phyloP scores from a whole-genome alignment of 768 basidiomycete genomes.

The Suillus sp. region DNA sequence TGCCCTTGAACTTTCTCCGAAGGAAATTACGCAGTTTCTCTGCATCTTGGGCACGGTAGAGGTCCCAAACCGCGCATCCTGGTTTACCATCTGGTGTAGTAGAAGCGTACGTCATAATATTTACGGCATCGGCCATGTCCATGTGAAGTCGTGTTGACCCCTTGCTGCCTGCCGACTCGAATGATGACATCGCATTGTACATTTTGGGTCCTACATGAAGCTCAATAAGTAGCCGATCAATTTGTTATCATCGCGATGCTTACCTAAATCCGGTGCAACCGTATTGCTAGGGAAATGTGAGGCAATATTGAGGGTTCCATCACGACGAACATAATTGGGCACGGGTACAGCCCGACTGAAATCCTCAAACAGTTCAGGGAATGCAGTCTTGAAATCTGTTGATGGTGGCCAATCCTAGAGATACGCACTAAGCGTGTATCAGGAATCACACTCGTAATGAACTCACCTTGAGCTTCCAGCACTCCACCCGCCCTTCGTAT shows the following conservation, averaged over 20 bases:
- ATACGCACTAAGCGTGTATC: constrained; percentile 14
- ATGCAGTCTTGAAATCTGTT: constrained; percentile 78
- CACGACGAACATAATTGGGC: constrained; percentile 86
- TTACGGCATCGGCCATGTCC: constrained; percentile 94
- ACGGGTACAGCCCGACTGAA: constrained; percentile 84
- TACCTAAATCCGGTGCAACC: constrained; percentile 79
- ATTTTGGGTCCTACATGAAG: constrained; percentile 81
- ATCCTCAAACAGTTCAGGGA: constrained; percentile 86
- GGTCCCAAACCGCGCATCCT: constrained; percentile 90
- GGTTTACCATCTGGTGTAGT: constrained; percentile 55
- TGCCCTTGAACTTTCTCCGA: constrained; percentile 58
- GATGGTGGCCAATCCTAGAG: constrained; percentile 92
- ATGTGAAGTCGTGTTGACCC: constrained; percentile 90
- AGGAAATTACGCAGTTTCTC: constrained; percentile 78
- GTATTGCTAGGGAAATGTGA: constrained; percentile 86
- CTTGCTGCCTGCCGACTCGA: constrained; percentile 64
- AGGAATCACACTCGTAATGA: not conserved
- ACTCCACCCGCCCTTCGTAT: constrained; percentile 55
- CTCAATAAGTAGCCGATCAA: not conserved
- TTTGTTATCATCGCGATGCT: constrained; percentile 28
- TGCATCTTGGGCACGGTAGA: constrained; percentile 82
- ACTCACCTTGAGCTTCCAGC: constrained; percentile 76
- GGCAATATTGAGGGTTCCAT: constrained; percentile 86
- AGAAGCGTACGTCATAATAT: constrained; percentile 82
- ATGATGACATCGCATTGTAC: constrained; percentile 88